Evolutionary conservation across 805 yeast species (phyloP).

Genomic region (Kodamaea sagamina): DNA sequence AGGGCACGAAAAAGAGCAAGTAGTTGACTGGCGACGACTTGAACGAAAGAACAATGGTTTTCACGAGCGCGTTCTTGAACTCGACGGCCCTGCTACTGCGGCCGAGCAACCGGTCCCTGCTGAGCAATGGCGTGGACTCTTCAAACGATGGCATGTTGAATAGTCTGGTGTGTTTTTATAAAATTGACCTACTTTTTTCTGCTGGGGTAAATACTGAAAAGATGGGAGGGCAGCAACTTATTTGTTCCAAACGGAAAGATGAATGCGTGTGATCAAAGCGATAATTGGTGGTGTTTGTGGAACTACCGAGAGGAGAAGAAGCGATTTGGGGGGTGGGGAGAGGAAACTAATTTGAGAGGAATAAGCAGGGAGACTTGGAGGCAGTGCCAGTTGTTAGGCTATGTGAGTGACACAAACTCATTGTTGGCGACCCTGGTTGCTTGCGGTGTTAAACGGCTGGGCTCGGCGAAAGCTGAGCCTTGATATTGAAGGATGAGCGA

Average conservation of each 20-base stretch:
- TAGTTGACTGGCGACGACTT: constrained; percentile 73
- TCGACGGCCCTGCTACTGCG: constrained; percentile 7
- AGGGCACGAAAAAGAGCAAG: constrained; percentile 80
- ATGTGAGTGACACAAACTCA: background rate
- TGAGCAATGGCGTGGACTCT: constrained; percentile 10
- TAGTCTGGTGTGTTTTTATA: background rate
- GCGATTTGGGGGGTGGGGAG: too few species aligned
- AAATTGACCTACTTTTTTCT: background rate
- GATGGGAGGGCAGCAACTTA: background rate
- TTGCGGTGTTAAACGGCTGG: too few species aligned
- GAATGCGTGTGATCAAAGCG: too few species aligned
- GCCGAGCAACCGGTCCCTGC: background rate
- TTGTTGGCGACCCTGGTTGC: background rate
- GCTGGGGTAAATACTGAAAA: constrained; percentile 2
- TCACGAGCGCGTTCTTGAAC: constrained; percentile 14
- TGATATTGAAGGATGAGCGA: too few species aligned
- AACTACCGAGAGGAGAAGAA: too few species aligned
- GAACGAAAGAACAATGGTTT: constrained; percentile 29
- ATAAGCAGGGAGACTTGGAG: background rate
- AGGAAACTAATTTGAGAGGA: too few species aligned
- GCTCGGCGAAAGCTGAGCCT: constrained; percentile 2
- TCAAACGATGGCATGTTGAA: constrained; percentile 6
- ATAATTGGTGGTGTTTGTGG: too few species aligned
- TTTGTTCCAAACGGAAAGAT: too few species aligned
- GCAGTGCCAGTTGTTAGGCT: background rate